These are phyloP conservation scores for Neurospora tetraspora DNA, from an alignment of 495 filamentous ascomycete species.

Conservation along the genomic window DNA sequence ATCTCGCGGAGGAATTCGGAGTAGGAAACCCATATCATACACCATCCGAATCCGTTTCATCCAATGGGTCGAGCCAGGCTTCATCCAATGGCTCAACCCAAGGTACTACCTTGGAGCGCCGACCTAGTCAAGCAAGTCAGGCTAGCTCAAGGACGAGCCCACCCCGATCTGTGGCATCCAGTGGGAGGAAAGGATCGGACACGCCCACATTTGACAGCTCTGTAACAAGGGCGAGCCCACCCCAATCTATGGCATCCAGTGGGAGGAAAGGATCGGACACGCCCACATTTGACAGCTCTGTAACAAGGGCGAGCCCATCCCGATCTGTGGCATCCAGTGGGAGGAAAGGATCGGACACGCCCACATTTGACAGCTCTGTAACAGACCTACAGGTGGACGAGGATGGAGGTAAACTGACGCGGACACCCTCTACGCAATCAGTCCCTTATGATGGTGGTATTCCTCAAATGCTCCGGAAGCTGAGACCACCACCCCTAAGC, in stretches of 20 bases:
- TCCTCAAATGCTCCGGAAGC: constrained; percentile 6
- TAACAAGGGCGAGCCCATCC: constrained; percentile 56
- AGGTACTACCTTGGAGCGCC: constrained; percentile 18
- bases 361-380: constrained; percentile 35
- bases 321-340: constrained; percentile 31
- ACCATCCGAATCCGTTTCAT: constrained; percentile 56
- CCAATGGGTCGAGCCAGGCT: constrained; percentile 46
- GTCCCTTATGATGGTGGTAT: neutral
- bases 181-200: constrained; percentile 28
- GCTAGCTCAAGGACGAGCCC: constrained; percentile 66
- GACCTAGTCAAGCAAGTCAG: constrained; percentile 53
- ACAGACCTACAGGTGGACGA: constrained; percentile 42
- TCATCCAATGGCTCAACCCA: neutral
- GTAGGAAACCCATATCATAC: constrained; percentile 49
- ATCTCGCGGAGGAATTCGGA: constrained; percentile 42
- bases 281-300: constrained; percentile 36
- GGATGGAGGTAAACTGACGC: constrained; percentile 3
- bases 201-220: constrained; percentile 35
- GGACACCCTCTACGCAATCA: neutral
- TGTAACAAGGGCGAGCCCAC: constrained; percentile 52
- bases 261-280: constrained; percentile 29
- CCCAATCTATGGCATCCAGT: constrained; percentile 32
- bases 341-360: constrained; percentile 29
- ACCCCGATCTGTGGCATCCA: constrained; percentile 33
- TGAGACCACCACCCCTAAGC: constrained; percentile 5